Evolutionary conservation across 768 basidiomycete genomes (phyloP).

Genomic region (Boletus eberwhitei): DNA sequence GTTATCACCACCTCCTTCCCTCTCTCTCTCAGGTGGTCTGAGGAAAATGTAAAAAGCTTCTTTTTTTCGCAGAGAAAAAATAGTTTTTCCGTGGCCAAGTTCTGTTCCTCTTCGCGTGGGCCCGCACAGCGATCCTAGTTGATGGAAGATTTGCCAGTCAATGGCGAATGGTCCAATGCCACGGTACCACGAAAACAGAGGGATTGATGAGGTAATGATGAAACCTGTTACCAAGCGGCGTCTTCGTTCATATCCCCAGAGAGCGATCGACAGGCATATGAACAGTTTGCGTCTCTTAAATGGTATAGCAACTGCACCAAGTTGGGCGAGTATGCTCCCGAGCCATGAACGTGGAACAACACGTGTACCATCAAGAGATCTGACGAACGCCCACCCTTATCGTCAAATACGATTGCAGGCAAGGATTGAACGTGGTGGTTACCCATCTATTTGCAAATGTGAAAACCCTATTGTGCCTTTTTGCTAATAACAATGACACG

Average conservation of each 20-base stretch:
- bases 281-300: slow-evolving; percentile 3
- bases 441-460: slow-evolving; percentile 14
- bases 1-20: slow-evolving; percentile 14
- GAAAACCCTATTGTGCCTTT: slow-evolving; percentile 2
- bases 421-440: slow-evolving; percentile 2
- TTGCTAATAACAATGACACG: neutral
- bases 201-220: slow-evolving; percentile 29
- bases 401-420: slow-evolving; percentile 23
- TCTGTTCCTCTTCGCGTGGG: neutral
- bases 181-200: slow-evolving; percentile 31
- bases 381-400: slow-evolving; percentile 17
- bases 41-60: neutral
- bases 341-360: slow-evolving; percentile 13
- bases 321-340: neutral
- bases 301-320: slow-evolving; percentile 2
- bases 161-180: slow-evolving; percentile 16
- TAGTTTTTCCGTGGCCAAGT: neutral
- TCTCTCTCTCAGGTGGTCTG: neutral
- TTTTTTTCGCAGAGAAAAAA: neutral
- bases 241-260: slow-evolving; percentile 19
- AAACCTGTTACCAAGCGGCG: slow-evolving; percentile 21
- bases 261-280: slow-evolving; percentile 18
- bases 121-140: slow-evolving; percentile 1
- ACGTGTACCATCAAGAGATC: slow-evolving; percentile 20
- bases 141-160: slow-evolving; percentile 16